Evolutionary conservation across 257 asterid genomes (phyloP), one percentile per base, ranked within the genome.

Genomic region (Nyctanthes arbortristis): DNA sequence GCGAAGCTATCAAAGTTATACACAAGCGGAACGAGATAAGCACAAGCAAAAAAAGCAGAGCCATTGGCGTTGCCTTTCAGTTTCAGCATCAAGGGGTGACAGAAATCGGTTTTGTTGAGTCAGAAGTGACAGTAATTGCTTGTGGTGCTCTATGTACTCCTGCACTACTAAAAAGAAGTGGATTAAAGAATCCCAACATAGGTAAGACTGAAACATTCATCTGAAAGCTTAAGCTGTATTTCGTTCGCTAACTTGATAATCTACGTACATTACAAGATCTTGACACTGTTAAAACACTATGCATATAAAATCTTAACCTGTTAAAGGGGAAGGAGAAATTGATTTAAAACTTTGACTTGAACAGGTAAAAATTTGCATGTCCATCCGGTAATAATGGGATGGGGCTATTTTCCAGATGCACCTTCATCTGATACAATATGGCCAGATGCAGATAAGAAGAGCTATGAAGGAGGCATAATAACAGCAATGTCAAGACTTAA

Each of bases 131-230:
- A 0, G 78, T 93, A 37, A 79, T 78, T 2, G 90, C 98, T 0
- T 87, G 96, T 57, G 98, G 98, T 0, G 98, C 98, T 31, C 77
- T 90, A 8, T 68, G 80, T 62, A 93, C 98, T 0, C 98, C 97
- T 0, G 73, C 79, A 0, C 34, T 93, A 55, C 76, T 93, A 5
- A 87, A 70, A 69, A 40, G 67, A 30, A 90, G 98, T 32, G 95
- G 98, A 34, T 58, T 93, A 4, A 84, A 69, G 81, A 93, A 93
- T 67, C 87, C 85, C 0, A 87, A 84, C 65, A 88, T 90, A 3
- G 98, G 98, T 52, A 52, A 49, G 29, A 1, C 9, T 22, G 28
- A n/a, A 18, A 18, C 58, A 52, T 14, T 18, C 7, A 6, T 52
- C 58, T 52, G 22, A 52, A 22, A 52, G 7, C 9, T 22, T 22